phyloP scores from a whole-genome alignment of 768 basidiomycete genomes.

The Termitomyces sp. region DNA sequence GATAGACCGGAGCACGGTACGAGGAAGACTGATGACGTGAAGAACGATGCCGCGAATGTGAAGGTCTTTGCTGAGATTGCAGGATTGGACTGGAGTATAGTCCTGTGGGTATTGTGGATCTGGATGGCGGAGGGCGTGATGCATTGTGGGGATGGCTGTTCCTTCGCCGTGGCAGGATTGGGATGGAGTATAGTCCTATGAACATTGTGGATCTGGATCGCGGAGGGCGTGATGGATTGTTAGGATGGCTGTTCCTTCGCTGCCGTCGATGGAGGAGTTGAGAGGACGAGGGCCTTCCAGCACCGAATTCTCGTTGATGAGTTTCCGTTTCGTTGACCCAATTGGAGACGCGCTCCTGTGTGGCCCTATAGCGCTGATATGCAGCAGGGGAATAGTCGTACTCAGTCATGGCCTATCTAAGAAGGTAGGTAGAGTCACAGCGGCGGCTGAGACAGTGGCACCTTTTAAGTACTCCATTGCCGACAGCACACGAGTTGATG shows the following conservation, averaged over 20 bases:
- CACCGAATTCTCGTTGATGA: conserved; percentile 25
- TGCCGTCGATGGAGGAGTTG: conserved; percentile 1
- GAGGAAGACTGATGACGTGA: background rate
- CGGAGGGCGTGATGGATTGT: conserved; percentile 1
- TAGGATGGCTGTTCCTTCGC: background rate
- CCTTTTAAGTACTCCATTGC: background rate
- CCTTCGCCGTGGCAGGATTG: no score
- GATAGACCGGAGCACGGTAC: conserved; percentile 1
- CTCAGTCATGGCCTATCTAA: conserved; percentile 40
- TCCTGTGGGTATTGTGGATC: conserved; percentile 5
- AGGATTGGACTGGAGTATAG: background rate
- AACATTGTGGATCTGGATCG: conserved; percentile 9
- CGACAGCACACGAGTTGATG: background rate
- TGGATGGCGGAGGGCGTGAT: conserved; percentile 5
- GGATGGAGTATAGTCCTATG: background rate
- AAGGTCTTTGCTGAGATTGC: background rate
- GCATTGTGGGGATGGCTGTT: background rate
- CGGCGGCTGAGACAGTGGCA: no score
- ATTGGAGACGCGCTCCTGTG: conserved; percentile 39
- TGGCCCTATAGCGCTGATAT: conserved; percentile 40
- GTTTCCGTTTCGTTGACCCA: conserved; percentile 47
- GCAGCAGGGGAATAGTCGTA: conserved; percentile 59
- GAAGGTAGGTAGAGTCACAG: background rate
- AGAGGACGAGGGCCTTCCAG: conserved; percentile 3
- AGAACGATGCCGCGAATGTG: conserved; percentile 1